Percentiles rank a stretch among this genome's conserved stretches.
phyloP scores from a whole-genome alignment of 306 rosid genomes.

The Mimosa bimucronata region DNA sequence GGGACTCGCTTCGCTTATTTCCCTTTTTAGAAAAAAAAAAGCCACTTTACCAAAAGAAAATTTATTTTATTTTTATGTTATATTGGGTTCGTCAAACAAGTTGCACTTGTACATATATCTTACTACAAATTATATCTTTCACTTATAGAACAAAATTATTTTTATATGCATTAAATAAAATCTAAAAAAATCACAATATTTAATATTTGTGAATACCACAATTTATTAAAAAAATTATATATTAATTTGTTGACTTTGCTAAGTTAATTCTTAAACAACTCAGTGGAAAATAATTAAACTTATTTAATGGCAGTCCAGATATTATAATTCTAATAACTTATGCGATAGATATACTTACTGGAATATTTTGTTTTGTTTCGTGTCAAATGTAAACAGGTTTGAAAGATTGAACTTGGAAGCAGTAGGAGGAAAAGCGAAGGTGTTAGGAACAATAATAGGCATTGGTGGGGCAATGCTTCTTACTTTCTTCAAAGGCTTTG shows the following conservation, averaged over 20 bases:
- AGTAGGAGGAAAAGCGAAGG: slow-evolving; percentile 50
- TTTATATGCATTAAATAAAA: neutral
- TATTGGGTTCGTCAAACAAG: neutral
- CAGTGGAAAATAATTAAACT: neutral
- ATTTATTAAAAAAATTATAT: no score
- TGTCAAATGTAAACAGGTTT: slow-evolving; percentile 17
- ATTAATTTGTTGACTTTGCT: neutral
- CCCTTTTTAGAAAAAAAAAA: neutral
- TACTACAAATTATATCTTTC: no score
- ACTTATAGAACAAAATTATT: neutral
- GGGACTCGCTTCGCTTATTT: neutral
- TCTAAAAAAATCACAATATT: neutral
- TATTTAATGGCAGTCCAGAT: neutral
- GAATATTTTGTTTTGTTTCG: neutral
- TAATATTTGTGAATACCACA: no score
- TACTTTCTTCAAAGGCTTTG: slow-evolving; percentile 52
- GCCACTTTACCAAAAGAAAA: neutral
- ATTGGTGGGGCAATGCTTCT: slow-evolving; percentile 62
- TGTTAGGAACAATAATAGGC: slow-evolving; percentile 49
- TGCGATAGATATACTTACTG: neutral
- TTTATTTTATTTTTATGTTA: neutral
- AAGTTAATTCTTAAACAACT: neutral
- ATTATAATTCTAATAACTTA: neutral
- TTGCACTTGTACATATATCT: neutral
- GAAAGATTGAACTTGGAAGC: slow-evolving; percentile 43